Base-by-base conservation (phyloP, 805 yeast species). In the Ogataea trehaloabstinens region DNA sequence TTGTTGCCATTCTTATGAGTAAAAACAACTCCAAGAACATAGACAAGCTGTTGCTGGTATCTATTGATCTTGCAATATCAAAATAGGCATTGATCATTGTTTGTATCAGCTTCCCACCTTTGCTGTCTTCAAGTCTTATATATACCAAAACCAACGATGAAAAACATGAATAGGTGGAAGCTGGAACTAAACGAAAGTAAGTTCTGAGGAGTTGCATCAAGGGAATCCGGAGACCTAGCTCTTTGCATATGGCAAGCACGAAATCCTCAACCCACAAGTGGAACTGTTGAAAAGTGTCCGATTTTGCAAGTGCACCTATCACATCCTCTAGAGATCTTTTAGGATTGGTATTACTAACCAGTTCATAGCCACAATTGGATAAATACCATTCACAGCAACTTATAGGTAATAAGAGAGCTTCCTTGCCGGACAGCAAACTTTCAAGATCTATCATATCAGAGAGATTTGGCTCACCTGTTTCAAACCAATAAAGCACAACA, bases 1-100 rank as follows among this genome's bases (percentile, higher is more conserved):
- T 63, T 0, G 68, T 60, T 2, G 73, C 78, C 5, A 66, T 51
- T 37, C 81, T 55, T 3, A 76, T 49, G 4, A 62, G 41, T 4
- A 74, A 35, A 12, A 55, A 56, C 15, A 64, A 32, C 31, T 64
- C 63, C 13, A 64, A 37, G 35, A 67, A 53, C 5, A 56, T 24
- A 6, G 45, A 38, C 20, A 49, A 41, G 1, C 54, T 41, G 2
- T 51, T 52, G 2, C 13, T 31, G 0, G 56, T 25, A 0, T 48
- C 1, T 2, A 18, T 19, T 2, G 24, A 7, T 4, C 38, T 28
- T 11, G 52, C 55, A 6, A 44, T 28, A 0, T 46, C 31, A 35
- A 64, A 54, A 27, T 60, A 52, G 8, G 44, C 41, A 3, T 34
- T 36, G 3, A 66, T 39, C 51, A 63, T 34, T 11, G 29, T 27